Percentiles rank a stretch among this genome's conserved stretches.
Conservation (phyloP, 2,329 filamentous ascomycete species). For the Neopestalotiopsis rosae region DNA sequence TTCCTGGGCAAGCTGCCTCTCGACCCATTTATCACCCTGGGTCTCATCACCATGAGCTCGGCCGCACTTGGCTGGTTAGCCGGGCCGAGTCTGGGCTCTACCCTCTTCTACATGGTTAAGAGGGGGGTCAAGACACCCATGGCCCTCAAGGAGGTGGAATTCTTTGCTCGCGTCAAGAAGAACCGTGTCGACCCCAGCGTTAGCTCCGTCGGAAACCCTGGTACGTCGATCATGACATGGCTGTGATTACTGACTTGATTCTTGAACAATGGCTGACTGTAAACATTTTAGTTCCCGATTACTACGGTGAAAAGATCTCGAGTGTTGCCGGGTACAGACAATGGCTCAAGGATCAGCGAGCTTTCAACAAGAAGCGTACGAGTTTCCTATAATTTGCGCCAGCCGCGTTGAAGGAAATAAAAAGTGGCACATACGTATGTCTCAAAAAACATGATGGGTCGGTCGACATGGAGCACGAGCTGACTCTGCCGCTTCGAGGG, state of each 20-base stretch:
- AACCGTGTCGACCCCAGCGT: constrained; percentile 90
- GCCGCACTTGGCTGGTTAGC: constrained; percentile 86
- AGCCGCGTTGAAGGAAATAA: not conserved
- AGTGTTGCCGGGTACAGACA: constrained; percentile 89
- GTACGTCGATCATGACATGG: constrained; percentile 40
- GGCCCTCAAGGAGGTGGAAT: constrained; percentile 87
- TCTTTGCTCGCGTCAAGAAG: constrained; percentile 90
- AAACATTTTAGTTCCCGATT: constrained; percentile 74
- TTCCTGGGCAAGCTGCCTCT: constrained; percentile 75
- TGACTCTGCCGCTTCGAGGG: not conserved
- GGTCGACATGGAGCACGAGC: not conserved
- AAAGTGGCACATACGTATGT: not conserved
- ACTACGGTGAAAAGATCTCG: constrained; percentile 98
- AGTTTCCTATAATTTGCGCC: constrained; percentile 57
- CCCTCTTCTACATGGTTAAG: constrained; percentile 79
- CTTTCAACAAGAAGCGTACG: constrained; percentile 90
- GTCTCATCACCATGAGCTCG: constrained; percentile 77
- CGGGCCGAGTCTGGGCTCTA: constrained; percentile 82
- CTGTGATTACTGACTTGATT: too few species aligned
- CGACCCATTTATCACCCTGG: constrained; percentile 86
- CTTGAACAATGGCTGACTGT: not conserved
- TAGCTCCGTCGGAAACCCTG: constrained; percentile 87
- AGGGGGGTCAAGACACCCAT: constrained; percentile 74
- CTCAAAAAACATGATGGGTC: not conserved
- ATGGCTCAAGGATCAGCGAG: constrained; percentile 97